A percentile compares a stretch with the other conserved stretches of the same genome.
These are phyloP conservation scores for Cyberlindnera mycetangii DNA, from an alignment of 805 yeast genomes.

Conservation along the genomic window DNA sequence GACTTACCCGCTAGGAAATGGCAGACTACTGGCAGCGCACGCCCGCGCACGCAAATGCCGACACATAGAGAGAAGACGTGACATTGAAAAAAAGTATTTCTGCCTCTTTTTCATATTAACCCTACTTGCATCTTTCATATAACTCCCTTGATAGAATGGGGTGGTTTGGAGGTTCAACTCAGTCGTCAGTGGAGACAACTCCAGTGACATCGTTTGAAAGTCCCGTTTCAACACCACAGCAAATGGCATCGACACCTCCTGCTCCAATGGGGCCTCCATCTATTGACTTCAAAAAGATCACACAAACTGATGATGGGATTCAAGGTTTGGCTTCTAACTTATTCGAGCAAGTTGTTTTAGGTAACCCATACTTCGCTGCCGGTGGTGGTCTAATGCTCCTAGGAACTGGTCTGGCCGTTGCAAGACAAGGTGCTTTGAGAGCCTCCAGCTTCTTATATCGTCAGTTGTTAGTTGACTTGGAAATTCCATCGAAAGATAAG, in stretches of 20 bases:
- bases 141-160: neutral
- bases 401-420: conserved; percentile 84
- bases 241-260: neutral
- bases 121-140: neutral
- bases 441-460: conserved; percentile 70
- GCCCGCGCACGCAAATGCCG: neutral
- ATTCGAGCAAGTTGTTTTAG: conserved; percentile 51
- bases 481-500: conserved; percentile 89
- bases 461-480: conserved; percentile 85
- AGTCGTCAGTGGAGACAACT: neutral
- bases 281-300: conserved; percentile 23
- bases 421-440: conserved; percentile 64
- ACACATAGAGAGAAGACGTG: neutral
- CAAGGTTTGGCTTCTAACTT: conserved; percentile 35
- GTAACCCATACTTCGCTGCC: conserved; percentile 96
- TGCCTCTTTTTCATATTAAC: neutral
- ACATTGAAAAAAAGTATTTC: too few relatives aligned
- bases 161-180: conserved; percentile 1
- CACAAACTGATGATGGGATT: conserved; percentile 24
- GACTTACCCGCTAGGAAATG: conserved; percentile 5
- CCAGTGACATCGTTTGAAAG: neutral
- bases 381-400: conserved; percentile 96
- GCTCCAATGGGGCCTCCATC: conserved; percentile 20
- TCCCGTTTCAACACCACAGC: neutral
- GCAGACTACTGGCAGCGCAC: neutral